Evolutionary conservation across 2,329 filamentous ascomycete genomes (phyloP).

Genomic region (Fusarium sp.): DNA sequence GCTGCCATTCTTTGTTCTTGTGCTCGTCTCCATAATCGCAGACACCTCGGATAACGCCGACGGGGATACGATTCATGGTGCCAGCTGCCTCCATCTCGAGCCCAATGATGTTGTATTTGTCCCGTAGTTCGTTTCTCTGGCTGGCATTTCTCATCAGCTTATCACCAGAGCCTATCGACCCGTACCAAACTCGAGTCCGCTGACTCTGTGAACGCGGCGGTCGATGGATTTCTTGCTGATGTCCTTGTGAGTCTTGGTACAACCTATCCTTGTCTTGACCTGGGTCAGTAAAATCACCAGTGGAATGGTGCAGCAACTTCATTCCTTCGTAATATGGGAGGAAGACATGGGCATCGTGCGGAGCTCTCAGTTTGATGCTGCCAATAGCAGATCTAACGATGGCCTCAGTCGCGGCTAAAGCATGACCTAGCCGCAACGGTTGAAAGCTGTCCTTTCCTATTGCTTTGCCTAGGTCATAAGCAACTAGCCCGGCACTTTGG

Average conservation of each 20-base stretch:
- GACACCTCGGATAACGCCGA: constrained; percentile 49
- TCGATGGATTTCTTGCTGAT: too few relatives aligned
- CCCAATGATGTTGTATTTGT: constrained; percentile 47
- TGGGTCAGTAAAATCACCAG: constrained; percentile 47
- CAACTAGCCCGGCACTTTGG: constrained; percentile 44
- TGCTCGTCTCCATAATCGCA: constrained; percentile 51
- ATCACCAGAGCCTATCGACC: constrained; percentile 48
- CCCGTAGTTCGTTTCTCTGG: constrained; percentile 44
- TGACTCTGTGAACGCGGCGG: neutral
- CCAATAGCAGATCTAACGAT: constrained; percentile 51
- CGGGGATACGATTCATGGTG: constrained; percentile 48
- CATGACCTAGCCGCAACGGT: constrained; percentile 41
- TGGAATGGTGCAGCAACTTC: constrained; percentile 23
- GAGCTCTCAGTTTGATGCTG: constrained; percentile 44
- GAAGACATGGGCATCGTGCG: constrained; percentile 40
- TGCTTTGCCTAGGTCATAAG: constrained; percentile 52
- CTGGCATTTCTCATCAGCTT: constrained; percentile 47
- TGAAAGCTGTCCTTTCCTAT: constrained; percentile 43
- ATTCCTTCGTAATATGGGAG: constrained; percentile 42
- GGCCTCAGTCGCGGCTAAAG: constrained; percentile 44
- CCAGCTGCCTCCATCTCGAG: constrained; percentile 52
- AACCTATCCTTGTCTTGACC: constrained; percentile 47
- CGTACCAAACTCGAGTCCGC: constrained; percentile 2
- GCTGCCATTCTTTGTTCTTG: constrained; percentile 51
- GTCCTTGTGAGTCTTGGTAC: constrained; percentile 12